Percentiles rank a stretch among this genome's conserved stretches.
Evolutionary conservation across 208 protist genomes (phyloP).

Genomic region (Leishmania arabica): DNA sequence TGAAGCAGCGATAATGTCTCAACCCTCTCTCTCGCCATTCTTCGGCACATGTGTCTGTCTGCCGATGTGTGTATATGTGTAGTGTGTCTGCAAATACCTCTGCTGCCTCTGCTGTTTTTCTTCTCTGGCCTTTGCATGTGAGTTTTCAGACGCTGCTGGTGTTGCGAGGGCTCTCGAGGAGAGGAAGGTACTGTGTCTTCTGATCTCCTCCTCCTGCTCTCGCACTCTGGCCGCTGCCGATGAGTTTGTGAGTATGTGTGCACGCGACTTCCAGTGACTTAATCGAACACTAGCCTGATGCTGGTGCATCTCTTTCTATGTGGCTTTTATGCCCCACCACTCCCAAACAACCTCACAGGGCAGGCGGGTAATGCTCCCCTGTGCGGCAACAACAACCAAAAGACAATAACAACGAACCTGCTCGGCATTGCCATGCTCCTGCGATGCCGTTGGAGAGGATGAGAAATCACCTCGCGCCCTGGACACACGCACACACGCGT

Average conservation of each 20-base stretch:
- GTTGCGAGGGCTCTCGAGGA: neutral
- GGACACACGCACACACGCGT: neutral
- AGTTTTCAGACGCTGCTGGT: neutral
- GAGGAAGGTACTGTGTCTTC: neutral
- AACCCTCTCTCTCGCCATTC: conserved; percentile 3
- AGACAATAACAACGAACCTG: neutral
- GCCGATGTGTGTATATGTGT: neutral
- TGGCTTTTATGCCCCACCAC: neutral
- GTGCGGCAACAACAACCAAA: neutral
- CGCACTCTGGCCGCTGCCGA: neutral
- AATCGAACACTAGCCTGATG: neutral
- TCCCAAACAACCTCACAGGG: neutral
- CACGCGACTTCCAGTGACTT: neutral
- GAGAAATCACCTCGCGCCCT: neutral
- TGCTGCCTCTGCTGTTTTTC: neutral
- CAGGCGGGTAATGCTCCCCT: neutral
- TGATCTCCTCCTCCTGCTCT: neutral
- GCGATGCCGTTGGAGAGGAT: neutral
- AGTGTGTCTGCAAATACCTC: neutral
- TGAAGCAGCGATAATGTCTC: neutral
- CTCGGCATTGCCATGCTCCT: neutral
- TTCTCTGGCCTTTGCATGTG: neutral
- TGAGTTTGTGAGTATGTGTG: neutral
- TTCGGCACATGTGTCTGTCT: neutral
- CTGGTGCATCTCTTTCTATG: neutral